phyloP scores from a whole-genome alignment of 495 filamentous ascomycete species.

The Penicillium odoratum region DNA sequence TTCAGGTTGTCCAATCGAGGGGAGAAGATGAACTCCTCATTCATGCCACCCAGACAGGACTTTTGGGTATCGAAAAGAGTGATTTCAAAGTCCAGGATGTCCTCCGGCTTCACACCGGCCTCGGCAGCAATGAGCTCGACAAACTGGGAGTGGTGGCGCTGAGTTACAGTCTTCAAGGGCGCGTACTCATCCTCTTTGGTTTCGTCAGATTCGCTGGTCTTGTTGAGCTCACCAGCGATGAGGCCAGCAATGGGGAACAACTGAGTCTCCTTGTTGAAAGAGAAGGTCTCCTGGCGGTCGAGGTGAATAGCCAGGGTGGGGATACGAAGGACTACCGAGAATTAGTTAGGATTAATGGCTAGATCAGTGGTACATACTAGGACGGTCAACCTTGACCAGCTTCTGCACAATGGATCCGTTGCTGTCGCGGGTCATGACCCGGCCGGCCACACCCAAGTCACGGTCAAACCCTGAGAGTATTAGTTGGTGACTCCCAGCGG shows the following conservation, averaged over 20 bases:
- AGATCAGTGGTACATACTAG: constrained; percentile 50
- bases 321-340: constrained; percentile 69
- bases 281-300: constrained; percentile 77
- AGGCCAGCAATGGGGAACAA: constrained; percentile 91
- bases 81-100: constrained; percentile 92
- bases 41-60: constrained; percentile 81
- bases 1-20: constrained; percentile 89
- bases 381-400: constrained; percentile 86
- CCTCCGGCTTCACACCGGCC: constrained; percentile 62
- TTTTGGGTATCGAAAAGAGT: constrained; percentile 95
- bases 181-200: constrained; percentile 50
- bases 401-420: constrained; percentile 78
- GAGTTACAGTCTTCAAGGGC: constrained; percentile 71
- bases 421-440: constrained; percentile 74
- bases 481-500: background rate
- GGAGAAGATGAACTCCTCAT: constrained; percentile 93
- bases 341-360: constrained; percentile 2
- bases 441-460: constrained; percentile 87
- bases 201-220: constrained; percentile 50
- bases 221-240: constrained; percentile 82
- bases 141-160: constrained; percentile 87
- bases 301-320: constrained; percentile 93
- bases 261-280: constrained; percentile 96
- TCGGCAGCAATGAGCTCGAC: constrained; percentile 84
- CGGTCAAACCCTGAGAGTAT: constrained; percentile 79